Conservation (phyloP, 192 early-diverging fungal species). For the Backusella australiensis region DNA sequence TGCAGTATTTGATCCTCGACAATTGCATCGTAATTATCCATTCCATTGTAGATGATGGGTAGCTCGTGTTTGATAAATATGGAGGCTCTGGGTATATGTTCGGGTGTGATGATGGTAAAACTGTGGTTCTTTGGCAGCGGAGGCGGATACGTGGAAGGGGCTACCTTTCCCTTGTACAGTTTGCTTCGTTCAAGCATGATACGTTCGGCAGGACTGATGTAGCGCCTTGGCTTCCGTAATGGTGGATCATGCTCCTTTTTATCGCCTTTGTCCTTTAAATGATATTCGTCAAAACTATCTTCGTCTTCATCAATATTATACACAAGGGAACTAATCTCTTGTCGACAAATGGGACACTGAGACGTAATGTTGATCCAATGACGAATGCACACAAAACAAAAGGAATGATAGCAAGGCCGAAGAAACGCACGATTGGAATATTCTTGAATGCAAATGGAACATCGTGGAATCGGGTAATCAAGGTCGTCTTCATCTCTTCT, state of each 20-base stretch:
- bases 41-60: neutral
- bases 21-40: constrained; percentile 16
- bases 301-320: constrained; percentile 25
- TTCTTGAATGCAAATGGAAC: constrained; percentile 31
- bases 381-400: constrained; percentile 29
- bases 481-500: neutral
- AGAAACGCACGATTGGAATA: constrained; percentile 20
- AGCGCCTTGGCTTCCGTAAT: neutral
- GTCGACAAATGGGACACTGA: constrained; percentile 30
- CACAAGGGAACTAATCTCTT: constrained; percentile 1
- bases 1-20: constrained; percentile 10
- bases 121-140: neutral
- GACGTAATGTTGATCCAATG: constrained; percentile 24
- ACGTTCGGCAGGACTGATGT: neutral
- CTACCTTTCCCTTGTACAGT: constrained; percentile 6
- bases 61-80: neutral
- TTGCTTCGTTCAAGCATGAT: neutral
- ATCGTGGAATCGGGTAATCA: neutral
- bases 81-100: constrained; percentile 17
- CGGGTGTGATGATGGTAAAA: constrained; percentile 13
- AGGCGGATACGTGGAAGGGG: neutral
- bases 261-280: neutral
- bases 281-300: constrained; percentile 23
- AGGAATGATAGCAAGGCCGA: constrained; percentile 30
- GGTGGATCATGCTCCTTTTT: constrained; percentile 12